Evolutionary conservation across 164 flowering plant species (phyloP).

Genomic region (Vitis cinerea): DNA sequence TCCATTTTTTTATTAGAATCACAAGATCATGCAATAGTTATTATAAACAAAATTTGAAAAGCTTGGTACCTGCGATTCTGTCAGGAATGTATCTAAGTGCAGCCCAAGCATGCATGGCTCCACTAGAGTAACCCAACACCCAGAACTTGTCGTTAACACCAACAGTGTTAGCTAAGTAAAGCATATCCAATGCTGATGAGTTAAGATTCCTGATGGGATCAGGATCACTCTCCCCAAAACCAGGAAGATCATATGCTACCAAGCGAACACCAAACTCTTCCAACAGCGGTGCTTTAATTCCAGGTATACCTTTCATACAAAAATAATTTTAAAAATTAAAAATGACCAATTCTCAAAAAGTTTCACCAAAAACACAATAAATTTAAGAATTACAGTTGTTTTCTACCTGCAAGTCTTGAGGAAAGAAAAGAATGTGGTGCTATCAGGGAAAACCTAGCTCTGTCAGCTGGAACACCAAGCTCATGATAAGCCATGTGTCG

Average conservation of each 20-base stretch:
- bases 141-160: constrained; percentile 76
- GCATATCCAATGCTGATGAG: constrained; percentile 83
- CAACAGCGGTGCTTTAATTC: constrained; percentile 59
- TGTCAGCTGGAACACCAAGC: constrained; percentile 68
- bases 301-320: constrained; percentile 60
- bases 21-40: background rate
- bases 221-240: constrained; percentile 99
- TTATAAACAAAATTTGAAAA: background rate
- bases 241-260: constrained; percentile 96
- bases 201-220: constrained; percentile 75
- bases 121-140: constrained; percentile 82
- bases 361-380: background rate
- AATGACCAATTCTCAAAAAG: constrained; percentile 4
- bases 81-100: constrained; percentile 78
- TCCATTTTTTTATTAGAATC: too few relatives aligned
- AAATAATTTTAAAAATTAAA: background rate
- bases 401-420: constrained; percentile 80
- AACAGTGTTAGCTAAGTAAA: constrained; percentile 56
- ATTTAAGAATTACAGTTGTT: constrained; percentile 1
- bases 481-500: constrained; percentile 79
- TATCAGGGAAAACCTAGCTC: constrained; percentile 69
- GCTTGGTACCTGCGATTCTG: constrained; percentile 67
- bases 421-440: constrained; percentile 87
- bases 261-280: constrained; percentile 89
- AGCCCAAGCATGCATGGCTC: constrained; percentile 89